Evolutionary conservation across 768 basidiomycete species (phyloP).

Genomic region (Exidia glandulosa): DNA sequence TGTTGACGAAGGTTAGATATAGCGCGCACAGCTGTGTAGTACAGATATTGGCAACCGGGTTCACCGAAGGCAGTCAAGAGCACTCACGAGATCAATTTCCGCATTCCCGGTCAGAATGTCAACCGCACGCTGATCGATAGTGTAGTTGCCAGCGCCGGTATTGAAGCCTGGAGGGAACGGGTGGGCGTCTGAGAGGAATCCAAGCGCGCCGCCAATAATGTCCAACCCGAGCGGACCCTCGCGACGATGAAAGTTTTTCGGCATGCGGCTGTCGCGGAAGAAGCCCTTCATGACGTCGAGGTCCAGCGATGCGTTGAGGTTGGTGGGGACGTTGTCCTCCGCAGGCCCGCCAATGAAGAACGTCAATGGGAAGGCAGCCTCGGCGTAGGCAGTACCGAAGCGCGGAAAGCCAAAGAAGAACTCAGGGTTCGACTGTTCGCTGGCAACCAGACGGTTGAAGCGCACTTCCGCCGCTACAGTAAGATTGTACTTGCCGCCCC

Average conservation of each 20-base stretch:
- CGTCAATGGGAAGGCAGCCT: neutral
- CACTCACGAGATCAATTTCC: neutral
- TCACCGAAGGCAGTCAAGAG: neutral
- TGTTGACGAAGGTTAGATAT: conserved; percentile 1
- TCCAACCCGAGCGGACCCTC: neutral
- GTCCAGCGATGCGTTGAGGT: neutral
- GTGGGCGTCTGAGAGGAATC: neutral
- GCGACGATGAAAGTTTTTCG: neutral
- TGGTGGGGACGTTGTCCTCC: neutral
- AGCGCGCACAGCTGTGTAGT: neutral
- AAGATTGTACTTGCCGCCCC: neutral
- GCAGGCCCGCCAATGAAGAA: conserved; percentile 2
- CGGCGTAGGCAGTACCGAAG: conserved; percentile 1
- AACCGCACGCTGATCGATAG: neutral
- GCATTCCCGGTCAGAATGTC: neutral
- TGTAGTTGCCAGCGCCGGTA: conserved; percentile 1
- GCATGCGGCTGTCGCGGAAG: neutral
- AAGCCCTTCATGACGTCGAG: neutral
- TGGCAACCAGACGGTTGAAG: neutral
- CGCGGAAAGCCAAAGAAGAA: conserved; percentile 2
- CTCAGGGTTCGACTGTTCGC: conserved; percentile 4
- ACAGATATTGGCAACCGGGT: neutral
- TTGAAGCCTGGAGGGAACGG: neutral
- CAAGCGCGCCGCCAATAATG: neutral
- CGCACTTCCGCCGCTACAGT: conserved; percentile 1